Evolutionary conservation across 352 stramenopile species (phyloP), one percentile per base, ranked within the genome.

Genomic region (Aphanomyces cochlioides): DNA sequence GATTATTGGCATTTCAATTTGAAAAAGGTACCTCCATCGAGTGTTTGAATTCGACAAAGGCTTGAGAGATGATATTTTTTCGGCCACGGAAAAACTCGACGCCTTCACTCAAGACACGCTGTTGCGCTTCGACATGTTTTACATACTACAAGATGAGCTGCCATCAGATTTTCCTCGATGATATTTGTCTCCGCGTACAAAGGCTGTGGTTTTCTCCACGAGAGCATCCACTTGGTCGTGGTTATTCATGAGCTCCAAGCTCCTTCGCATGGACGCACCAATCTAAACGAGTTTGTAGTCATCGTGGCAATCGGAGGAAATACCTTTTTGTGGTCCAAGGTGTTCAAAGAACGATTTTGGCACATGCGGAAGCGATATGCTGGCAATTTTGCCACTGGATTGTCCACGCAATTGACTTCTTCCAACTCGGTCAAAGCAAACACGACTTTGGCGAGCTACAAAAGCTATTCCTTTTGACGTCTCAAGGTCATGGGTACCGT

Each of bases 51-150:
- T 47, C 15, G 37, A 28, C 38, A 13, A 39, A 56, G 2, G 40
- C 63, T 8, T 54, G 19, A 15, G 45, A 45, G 19, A 69, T 15
- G 7, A 15, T 15, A 13, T 47, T 17, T 59, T 69, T 2, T 36
- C 63, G 21, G 10, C 34, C 50, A 10, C 37, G n/a, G 63, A 59
- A 56, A 21, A 69, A 58, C 6, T 37, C 34, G 6, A 69, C 36
- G 4, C 63, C 63, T 54, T 69, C 41, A 39, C 59, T 47, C 47
- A 69, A 36, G 3, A 69, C 50, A 38, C 43, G 63, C 41, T 69
- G 56, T 21, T 69, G 63, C 28, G 17, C 10, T 17, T 69, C 38
- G 17, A 69, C 41, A 47, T 60, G 47, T 7, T 39, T 39, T 17
- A 69, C 4, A 37, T 69, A 69, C 63, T 69, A 69, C 21, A 5